phyloP scores from a whole-genome alignment of 129 eudicot species.

The Artemisia argyi region DNA sequence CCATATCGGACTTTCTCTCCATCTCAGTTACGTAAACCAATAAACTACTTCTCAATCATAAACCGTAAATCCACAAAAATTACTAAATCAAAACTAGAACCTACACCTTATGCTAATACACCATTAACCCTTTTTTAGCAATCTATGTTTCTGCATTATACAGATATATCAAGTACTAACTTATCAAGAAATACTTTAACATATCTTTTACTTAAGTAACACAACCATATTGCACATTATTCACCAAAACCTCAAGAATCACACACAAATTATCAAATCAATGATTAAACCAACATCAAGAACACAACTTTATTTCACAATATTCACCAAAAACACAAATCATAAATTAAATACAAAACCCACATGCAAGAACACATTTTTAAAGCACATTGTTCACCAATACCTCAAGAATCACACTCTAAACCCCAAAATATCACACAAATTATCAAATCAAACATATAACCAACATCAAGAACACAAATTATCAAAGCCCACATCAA shows the following conservation, averaged over 20 bases:
- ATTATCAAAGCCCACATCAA: neutral
- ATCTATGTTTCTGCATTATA: too few relatives aligned
- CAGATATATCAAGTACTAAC: too few relatives aligned
- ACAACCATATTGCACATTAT: constrained; percentile 10
- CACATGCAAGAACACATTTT: neutral
- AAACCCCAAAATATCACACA: neutral
- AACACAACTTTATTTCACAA: neutral
- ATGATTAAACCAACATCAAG: neutral
- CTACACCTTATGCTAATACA: neutral
- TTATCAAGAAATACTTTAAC: neutral
- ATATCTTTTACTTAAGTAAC: neutral
- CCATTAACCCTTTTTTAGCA: neutral
- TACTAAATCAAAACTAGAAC: neutral
- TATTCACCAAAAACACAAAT: constrained; percentile 15
- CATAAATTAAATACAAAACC: too few relatives aligned
- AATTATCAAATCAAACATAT: too few relatives aligned
- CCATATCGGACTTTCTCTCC: neutral
- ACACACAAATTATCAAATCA: neutral
- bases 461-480: constrained; percentile 4
- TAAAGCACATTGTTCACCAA: neutral
- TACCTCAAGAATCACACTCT: neutral
- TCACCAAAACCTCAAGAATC: neutral
- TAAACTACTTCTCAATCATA: neutral
- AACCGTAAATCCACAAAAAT: constrained; percentile 19
- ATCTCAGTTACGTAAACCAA: constrained; percentile 2